These are phyloP conservation scores for Erodium chrysanthum DNA, from an alignment of 441 rosid species.

Conservation along the genomic window DNA sequence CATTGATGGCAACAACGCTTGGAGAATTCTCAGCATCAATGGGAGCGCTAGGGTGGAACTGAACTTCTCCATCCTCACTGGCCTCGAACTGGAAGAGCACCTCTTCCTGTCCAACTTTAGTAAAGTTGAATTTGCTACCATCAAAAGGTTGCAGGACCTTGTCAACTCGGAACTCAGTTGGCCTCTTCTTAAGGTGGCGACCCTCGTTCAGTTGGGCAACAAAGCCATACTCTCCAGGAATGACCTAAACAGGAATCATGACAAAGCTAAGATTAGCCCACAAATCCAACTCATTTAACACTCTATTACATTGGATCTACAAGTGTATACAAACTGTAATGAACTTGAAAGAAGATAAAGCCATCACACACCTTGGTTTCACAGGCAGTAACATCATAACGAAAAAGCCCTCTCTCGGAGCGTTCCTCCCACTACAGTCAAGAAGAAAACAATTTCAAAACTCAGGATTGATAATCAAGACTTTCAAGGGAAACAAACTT, in stretches of 20 bases:
- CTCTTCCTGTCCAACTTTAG: constrained; percentile 90
- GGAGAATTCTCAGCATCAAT: constrained; percentile 66
- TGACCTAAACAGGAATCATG: constrained; percentile 42
- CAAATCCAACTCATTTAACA: not conserved
- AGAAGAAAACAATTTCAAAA: constrained; percentile 13
- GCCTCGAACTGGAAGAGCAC: constrained; percentile 82
- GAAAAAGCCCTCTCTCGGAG: constrained; percentile 76
- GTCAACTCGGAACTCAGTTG: constrained; percentile 81
- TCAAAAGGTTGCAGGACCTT: constrained; percentile 88
- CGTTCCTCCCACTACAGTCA: constrained; percentile 83
- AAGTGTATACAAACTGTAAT: not conserved
- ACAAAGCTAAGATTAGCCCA: constrained; percentile 11
- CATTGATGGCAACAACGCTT: constrained; percentile 85
- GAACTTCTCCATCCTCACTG: constrained; percentile 54
- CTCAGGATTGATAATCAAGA: not conserved
- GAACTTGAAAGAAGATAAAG: not conserved
- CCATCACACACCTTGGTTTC: constrained; percentile 61
- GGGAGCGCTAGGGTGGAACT: constrained; percentile 60
- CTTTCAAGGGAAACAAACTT: not conserved
- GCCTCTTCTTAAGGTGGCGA: constrained; percentile 89
- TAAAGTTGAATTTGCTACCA: constrained; percentile 77
- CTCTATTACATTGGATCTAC: not conserved
- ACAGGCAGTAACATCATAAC: constrained; percentile 88
- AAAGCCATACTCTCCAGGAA: constrained; percentile 68
- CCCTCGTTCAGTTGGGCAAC: constrained; percentile 91